Conservation (phyloP, 176 grass and related monocot species). For the Ampelocalamus luodianensis region DNA sequence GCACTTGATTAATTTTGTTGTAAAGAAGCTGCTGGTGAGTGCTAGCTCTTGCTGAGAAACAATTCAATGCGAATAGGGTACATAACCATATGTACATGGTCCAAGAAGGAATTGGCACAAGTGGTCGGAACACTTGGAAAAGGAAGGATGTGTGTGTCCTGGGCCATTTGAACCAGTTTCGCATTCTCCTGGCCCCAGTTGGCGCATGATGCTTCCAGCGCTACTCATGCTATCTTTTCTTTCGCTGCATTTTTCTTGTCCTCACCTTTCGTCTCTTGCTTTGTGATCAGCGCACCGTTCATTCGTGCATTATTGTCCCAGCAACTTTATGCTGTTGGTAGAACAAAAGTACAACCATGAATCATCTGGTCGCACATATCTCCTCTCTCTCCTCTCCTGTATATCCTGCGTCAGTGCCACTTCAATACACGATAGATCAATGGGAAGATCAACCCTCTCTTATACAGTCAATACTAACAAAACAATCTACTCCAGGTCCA, state of each 20-base stretch:
- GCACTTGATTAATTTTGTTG: too few relatives aligned
- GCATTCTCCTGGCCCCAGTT: not conserved
- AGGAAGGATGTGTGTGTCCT: not conserved
- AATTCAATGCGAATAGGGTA: not conserved
- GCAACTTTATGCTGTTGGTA: not conserved
- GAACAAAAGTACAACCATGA: not conserved
- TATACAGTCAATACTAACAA: not conserved
- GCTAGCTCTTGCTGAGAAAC: too few relatives aligned
- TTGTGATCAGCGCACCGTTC: not conserved
- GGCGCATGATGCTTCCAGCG: constrained; percentile 16
- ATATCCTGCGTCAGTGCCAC: not conserved
- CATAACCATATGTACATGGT: not conserved
- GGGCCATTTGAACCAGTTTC: not conserved
- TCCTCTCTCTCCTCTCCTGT: not conserved
- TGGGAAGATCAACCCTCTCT: too few relatives aligned
- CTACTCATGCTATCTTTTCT: not conserved
- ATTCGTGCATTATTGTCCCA: not conserved
- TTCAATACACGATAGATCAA: not conserved
- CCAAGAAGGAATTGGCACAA: not conserved
- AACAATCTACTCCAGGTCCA: too few relatives aligned
- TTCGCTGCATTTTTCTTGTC: not conserved
- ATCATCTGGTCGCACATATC: not conserved
- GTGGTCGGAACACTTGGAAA: not conserved
- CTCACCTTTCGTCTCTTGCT: not conserved
- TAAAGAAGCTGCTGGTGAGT: too few relatives aligned